phyloP scores from a whole-genome alignment of 441 rosid species.

The Kokia cookei region DNA sequence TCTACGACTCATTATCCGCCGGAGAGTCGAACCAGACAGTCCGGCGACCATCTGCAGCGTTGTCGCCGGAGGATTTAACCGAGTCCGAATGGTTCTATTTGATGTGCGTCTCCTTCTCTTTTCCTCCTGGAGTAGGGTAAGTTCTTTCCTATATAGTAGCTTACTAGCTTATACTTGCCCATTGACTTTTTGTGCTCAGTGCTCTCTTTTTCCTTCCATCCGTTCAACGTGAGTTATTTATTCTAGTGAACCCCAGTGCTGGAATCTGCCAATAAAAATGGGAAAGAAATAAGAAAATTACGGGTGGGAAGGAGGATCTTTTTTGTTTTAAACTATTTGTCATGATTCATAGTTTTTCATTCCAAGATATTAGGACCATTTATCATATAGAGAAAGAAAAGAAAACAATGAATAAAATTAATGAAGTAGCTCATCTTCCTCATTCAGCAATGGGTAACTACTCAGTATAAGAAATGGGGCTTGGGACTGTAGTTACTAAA shows the following conservation, averaged over 20 bases:
- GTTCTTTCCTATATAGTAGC: background rate
- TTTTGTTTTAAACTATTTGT: constrained; percentile 20
- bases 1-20: constrained; percentile 70
- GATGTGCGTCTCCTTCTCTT: constrained; percentile 95
- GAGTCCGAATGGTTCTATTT: constrained; percentile 97
- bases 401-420: background rate
- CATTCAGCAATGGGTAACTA: background rate
- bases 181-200: constrained; percentile 5
- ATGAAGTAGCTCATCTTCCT: background rate
- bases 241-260: constrained; percentile 15
- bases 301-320: background rate
- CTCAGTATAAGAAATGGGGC: background rate
- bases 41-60: constrained; percentile 68
- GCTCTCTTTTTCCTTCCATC: background rate
- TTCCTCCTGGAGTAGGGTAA: constrained; percentile 65
- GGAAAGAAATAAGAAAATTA: constrained; percentile 10
- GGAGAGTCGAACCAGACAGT: constrained; percentile 67
- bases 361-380: constrained; percentile 12
- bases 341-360: constrained; percentile 9
- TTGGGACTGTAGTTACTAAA: background rate
- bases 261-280: constrained; percentile 13
- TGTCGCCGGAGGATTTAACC: constrained; percentile 95
- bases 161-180: background rate
- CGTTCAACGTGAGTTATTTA: constrained; percentile 9
- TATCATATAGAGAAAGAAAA: background rate